phyloP scores from a whole-genome alignment of 495 filamentous ascomycete genomes.

The Chaetomium tenue region DNA sequence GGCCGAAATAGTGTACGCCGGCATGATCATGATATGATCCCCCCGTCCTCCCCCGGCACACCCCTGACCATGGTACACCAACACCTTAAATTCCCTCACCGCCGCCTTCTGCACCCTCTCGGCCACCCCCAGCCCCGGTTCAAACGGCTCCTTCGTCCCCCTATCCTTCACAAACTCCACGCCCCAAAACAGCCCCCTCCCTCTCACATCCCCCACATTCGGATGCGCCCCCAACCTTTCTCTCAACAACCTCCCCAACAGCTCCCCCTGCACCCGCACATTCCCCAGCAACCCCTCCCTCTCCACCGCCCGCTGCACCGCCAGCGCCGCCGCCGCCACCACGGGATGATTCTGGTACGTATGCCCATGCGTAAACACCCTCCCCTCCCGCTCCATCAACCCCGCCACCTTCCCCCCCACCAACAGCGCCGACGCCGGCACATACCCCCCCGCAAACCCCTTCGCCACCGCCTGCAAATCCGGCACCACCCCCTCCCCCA shows the following conservation, averaged over 20 bases:
- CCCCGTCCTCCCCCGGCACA: conserved; percentile 62
- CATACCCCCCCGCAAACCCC: conserved; percentile 57
- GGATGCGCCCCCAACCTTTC: conserved; percentile 46
- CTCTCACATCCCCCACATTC: conserved; percentile 62
- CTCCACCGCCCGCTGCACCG: conserved; percentile 54
- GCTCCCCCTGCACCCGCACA: conserved; percentile 47
- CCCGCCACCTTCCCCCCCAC: conserved; percentile 19
- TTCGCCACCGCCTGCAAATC: conserved; percentile 68
- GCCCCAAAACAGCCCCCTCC: conserved; percentile 61
- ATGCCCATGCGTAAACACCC: conserved; percentile 54
- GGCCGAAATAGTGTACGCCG: conserved; percentile 26
- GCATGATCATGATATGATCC: conserved; percentile 68
- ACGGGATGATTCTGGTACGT: conserved; percentile 62
- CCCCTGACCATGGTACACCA: conserved; percentile 66
- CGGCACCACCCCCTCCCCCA: conserved; percentile 51
- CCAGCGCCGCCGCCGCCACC: conserved; percentile 54
- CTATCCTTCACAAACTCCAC: conserved; percentile 57
- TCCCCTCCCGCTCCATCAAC: conserved; percentile 60
- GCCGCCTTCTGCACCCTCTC: conserved; percentile 53
- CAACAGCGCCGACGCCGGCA: conserved; percentile 29
- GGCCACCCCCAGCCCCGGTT: conserved; percentile 38
- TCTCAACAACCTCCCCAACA: conserved; percentile 47
- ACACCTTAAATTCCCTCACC: conserved; percentile 54
- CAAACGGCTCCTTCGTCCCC: conserved; percentile 51
- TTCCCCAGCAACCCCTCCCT: conserved; percentile 52